These are phyloP conservation scores for Lipomyces mesembrius DNA, from an alignment of 805 yeast genomes.

Conservation along the genomic window DNA sequence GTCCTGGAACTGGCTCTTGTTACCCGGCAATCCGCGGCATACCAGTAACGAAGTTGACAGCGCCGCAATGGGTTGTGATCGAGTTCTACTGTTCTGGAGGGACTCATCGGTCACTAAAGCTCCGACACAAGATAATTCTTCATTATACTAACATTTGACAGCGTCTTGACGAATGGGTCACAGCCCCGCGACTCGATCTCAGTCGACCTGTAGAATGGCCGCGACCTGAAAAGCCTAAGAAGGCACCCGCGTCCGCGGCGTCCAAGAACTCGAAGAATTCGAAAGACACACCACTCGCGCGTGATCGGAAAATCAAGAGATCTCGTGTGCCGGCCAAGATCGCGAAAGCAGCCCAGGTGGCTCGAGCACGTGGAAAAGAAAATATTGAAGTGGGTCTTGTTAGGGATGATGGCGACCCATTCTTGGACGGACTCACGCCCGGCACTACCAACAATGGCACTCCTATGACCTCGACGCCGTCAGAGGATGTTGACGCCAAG, in stretches of 20 bases:
- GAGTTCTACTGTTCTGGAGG: background rate
- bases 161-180: conserved; percentile 95
- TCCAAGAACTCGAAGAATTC: conserved; percentile 37
- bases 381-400: conserved; percentile 14
- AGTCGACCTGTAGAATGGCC: conserved; percentile 74
- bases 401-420: conserved; percentile 10
- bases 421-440: background rate
- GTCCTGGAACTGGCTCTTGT: too few species aligned
- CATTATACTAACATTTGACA: conserved; percentile 11
- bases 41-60: too few species aligned
- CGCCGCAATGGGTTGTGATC: too few species aligned
- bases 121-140: background rate
- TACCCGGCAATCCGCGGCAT: background rate
- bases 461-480: conserved; percentile 32
- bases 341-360: conserved; percentile 43
- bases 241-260: conserved; percentile 46
- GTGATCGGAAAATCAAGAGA: conserved; percentile 32
- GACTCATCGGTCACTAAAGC: background rate
- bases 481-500: conserved; percentile 5
- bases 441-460: background rate
- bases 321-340: conserved; percentile 39
- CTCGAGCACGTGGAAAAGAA: conserved; percentile 48
- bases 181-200: conserved; percentile 70
- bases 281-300: conserved; percentile 22
- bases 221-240: conserved; percentile 56